Conservation (phyloP, 768 basidiomycete species). For the Strobilomyces confusus region DNA sequence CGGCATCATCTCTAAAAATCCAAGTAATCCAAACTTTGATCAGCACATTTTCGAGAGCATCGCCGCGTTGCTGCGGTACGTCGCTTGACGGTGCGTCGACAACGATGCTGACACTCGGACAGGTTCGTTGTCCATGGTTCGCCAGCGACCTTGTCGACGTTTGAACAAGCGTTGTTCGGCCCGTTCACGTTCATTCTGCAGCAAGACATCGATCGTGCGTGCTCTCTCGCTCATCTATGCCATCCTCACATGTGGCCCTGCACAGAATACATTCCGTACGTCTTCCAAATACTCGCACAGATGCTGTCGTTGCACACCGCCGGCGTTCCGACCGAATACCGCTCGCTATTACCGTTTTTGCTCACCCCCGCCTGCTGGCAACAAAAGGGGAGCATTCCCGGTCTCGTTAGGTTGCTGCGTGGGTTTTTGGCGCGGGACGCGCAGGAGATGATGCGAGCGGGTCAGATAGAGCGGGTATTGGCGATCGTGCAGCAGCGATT, state of each 20-base stretch:
- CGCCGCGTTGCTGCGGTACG: conserved; percentile 84
- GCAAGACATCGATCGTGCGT: conserved; percentile 85
- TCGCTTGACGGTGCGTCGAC: not conserved
- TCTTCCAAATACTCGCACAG: conserved; percentile 94
- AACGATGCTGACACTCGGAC: not conserved
- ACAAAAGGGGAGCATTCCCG: conserved; percentile 92
- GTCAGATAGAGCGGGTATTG: conserved; percentile 73
- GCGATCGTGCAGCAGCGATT: conserved; percentile 90
- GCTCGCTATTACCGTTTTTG: conserved; percentile 72
- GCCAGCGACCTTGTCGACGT: conserved; percentile 60
- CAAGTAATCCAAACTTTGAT: conserved; percentile 96
- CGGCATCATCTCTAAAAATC: conserved; percentile 88
- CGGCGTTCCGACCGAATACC: conserved; percentile 73
- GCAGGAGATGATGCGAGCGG: conserved; percentile 57
- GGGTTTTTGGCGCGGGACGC: conserved; percentile 78
- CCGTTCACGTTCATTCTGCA: conserved; percentile 86
- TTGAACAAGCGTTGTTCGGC: conserved; percentile 80
- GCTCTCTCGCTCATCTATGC: conserved; percentile 16
- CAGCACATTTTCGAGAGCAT: conserved; percentile 97
- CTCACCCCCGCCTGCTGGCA: conserved; percentile 87
- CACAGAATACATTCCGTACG: conserved; percentile 89
- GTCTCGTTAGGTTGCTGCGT: conserved; percentile 81
- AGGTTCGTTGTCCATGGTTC: conserved; percentile 81
- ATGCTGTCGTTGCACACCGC: conserved; percentile 80
- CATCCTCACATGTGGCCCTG: not conserved